Evolutionary conservation across 2,329 filamentous ascomycete species (phyloP).

Genomic region (Curvularia spicifera): DNA sequence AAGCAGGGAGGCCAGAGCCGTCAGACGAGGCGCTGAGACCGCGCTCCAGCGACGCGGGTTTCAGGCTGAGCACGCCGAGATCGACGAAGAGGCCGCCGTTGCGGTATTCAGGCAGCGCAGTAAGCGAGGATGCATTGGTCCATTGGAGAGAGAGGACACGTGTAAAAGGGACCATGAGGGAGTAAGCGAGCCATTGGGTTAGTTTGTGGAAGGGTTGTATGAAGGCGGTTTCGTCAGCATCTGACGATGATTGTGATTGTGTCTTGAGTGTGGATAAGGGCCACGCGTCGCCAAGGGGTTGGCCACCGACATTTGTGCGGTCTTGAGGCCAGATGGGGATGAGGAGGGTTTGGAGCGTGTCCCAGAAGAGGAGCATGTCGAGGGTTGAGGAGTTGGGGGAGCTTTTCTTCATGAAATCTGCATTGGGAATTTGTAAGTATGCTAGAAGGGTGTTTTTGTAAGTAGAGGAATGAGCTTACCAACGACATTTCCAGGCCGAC

Average conservation of each 20-base stretch:
- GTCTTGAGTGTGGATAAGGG: conserved; percentile 78
- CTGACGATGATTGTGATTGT: conserved; percentile 57
- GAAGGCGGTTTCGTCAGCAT: conserved; percentile 49
- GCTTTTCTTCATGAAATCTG: conserved; percentile 26
- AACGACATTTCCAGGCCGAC: conserved; percentile 88
- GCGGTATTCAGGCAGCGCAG: conserved; percentile 87
- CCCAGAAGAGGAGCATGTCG: conserved; percentile 88
- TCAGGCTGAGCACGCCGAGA: conserved; percentile 77
- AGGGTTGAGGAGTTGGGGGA: conserved; percentile 26
- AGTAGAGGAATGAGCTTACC: conserved; percentile 58
- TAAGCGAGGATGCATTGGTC: conserved; percentile 79
- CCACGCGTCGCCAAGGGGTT: conserved; percentile 91
- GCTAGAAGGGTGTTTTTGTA: not conserved
- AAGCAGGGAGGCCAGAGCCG: conserved; percentile 72
- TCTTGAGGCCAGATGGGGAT: conserved; percentile 85
- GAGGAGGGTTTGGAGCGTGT: conserved; percentile 83
- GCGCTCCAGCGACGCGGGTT: conserved; percentile 68
- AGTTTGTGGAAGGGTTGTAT: conserved; percentile 91
- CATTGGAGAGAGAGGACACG: conserved; percentile 80
- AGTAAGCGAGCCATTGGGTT: conserved; percentile 93
- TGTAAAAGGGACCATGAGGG: conserved; percentile 80
- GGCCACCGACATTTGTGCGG: conserved; percentile 81
- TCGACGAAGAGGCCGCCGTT: conserved; percentile 90
- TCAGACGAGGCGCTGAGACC: conserved; percentile 66
- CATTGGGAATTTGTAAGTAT: not conserved